Conservation (phyloP, 345 rosid genomes). For the Eucalyptus urophylla region DNA sequence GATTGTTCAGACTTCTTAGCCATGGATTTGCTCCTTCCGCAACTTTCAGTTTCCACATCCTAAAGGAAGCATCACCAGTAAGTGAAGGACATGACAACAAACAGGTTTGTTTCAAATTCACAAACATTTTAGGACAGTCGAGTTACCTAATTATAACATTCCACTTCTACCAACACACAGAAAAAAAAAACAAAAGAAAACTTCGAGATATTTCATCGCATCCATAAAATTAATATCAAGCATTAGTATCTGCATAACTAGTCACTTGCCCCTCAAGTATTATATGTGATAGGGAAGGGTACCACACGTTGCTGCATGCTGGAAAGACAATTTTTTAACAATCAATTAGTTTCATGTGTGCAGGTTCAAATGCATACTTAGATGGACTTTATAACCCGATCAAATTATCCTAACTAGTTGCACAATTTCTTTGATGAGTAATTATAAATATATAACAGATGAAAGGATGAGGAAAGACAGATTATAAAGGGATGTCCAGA, state of each 20-base stretch:
- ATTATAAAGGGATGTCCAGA: background rate
- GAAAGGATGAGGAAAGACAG: background rate
- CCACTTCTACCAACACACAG: background rate
- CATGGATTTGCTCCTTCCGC: slow-evolving; percentile 76
- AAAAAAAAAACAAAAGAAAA: background rate
- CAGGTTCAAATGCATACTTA: background rate
- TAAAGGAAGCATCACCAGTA: background rate
- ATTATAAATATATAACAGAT: background rate
- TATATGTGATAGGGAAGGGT: background rate
- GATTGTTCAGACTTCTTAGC: slow-evolving; percentile 56
- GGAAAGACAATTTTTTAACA: background rate
- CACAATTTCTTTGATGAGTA: background rate
- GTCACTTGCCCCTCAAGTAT: background rate
- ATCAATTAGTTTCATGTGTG: background rate
- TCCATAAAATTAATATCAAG: background rate
- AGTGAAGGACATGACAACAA: background rate
- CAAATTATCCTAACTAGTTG: background rate
- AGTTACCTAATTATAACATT: background rate
- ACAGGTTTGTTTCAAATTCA: background rate
- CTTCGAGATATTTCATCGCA: background rate
- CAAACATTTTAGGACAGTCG: background rate
- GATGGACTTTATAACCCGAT: background rate
- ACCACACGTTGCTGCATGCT: background rate
- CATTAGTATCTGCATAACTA: background rate
- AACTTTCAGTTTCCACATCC: slow-evolving; percentile 88